Conservation (phyloP, 192 early-diverging fungal genomes). For the Podochytrium sp. region DNA sequence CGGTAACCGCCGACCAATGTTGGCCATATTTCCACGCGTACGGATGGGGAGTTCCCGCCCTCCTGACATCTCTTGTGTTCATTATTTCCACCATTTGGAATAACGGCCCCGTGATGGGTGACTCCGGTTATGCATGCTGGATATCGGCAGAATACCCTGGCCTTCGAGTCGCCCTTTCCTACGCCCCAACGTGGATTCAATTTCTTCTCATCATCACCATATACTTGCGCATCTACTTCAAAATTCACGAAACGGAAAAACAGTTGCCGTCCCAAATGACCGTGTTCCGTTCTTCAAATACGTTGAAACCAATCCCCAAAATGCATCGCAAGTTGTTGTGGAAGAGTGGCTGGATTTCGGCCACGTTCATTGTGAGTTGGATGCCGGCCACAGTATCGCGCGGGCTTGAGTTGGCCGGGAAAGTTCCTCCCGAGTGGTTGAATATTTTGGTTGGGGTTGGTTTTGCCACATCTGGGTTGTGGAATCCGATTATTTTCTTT, state of each 20-base stretch:
- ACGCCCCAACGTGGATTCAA: background rate
- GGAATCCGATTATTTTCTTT: slow-evolving; percentile 16
- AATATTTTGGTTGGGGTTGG: background rate
- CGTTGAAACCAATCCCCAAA: background rate
- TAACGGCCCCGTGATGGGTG: background rate
- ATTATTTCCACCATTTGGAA: background rate
- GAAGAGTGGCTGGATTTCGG: background rate
- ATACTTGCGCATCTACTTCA: background rate
- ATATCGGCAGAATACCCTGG: background rate
- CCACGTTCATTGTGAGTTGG: slow-evolving; percentile 2
- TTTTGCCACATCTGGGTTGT: background rate
- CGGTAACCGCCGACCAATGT: background rate
- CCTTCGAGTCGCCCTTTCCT: background rate
- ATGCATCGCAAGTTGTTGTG: background rate
- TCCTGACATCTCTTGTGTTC: background rate
- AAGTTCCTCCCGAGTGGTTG: background rate
- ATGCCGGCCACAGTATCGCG: background rate
- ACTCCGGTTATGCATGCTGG: slow-evolving; percentile 11
- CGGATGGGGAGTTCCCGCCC: background rate
- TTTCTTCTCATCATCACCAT: background rate
- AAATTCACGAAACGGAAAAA: background rate
- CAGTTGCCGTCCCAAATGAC: background rate
- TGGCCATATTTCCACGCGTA: background rate
- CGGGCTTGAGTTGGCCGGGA: background rate
- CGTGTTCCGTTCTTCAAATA: background rate